Base-by-base conservation (phyloP, 768 basidiomycete species). In the Kwoniella sp. region DNA sequence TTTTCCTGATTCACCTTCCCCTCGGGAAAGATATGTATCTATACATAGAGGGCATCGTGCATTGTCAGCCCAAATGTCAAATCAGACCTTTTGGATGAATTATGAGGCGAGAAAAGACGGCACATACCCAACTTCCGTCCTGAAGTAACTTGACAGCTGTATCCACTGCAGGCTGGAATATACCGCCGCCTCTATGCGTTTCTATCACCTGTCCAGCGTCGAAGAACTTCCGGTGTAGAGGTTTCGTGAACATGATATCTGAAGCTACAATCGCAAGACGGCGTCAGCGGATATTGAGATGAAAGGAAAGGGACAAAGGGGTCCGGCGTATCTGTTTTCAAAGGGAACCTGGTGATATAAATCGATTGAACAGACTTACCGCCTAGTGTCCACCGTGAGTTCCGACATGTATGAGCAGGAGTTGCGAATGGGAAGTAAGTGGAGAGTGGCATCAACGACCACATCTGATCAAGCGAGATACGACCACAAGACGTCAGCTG, bases 221-320 rank as follows among this genome's bases (percentile, higher is more conserved):
- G 79, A 98, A 96, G 83, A 96, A 95, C 57, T 85, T 82, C 0
- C 89, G 88, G 82, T 89, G 87, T 49, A 91, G 91, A 88, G 89
- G 87, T 80, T 92, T 95, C 4, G 91, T 96, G 80, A 96, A 97
- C 84, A 95, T 88, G 75, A 97, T 87, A 61, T 98, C 94, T 7
- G 74, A 70, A 1, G 76, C 75, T 76, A 48, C 25, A 21, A 22
- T 30, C 21, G 10, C 9, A 24, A 30, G 37, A 47, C 13, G n/a
- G n/a, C n/a, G n/a, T n/a, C n/a, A n/a, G n/a, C n/a, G n/a, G n/a
- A n/a, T n/a, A n/a, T n/a, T n/a, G n/a, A n/a, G n/a, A n/a, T n/a
- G n/a, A n/a, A n/a, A n/a, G n/a, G n/a, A n/a, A n/a, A n/a, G n/a
- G n/a, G n/a, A n/a, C n/a, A n/a, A n/a, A n/a, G n/a, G n/a, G n/a